Base-by-base conservation (phyloP, 2,329 filamentous ascomycete species). In the Calonectria hongkongensis region DNA sequence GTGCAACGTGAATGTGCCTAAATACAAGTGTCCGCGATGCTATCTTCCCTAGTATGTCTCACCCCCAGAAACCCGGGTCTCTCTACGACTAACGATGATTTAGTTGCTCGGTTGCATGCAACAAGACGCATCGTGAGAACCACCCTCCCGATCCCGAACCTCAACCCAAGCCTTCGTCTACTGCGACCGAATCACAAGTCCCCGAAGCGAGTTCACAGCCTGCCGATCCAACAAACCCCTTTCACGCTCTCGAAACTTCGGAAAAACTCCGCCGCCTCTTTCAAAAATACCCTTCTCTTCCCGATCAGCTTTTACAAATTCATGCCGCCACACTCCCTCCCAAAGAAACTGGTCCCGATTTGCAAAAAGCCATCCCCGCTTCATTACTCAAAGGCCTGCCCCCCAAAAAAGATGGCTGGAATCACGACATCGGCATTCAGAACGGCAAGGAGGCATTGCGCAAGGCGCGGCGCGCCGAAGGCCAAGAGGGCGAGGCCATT, bases 11-110 rank as follows among this genome's bases (percentile, higher is more conserved):
- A 86, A 86, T 5, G 84, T 87, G 25, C 86, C 86, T 36, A 92
- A 91, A 81, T 93, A 93, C 82, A 93, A 92, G 78, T 93, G 91
- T 74, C 85, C 89, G n/a, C 86, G 86, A 33, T 93, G 91, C 80
- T 82, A 86, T 60, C 77, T 89, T 27, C 88, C 88, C 73, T 92
- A 91, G 91, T 93, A 84, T 79, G 90, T 83, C 33, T 56, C 18
- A 9, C 25, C 12, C 25, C 21, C 9, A 12, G 47, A 12, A 12
- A 50, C 21, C 12, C 25, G 6, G 15, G 16, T n/a, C 13, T 27
- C 41, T 9, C 28, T 28, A 21, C 27, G 56, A 69, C 48, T 79
- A 13, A 64, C 41, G 25, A 25, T 47, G n/a, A 25, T 63, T 41
- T 75, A 92, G 90, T 78, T 93, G 91, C 79, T 92, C 90, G 0